These are phyloP conservation scores for Cicer pinnatifidum DNA, from an alignment of 306 rosid species.

Conservation along the genomic window DNA sequence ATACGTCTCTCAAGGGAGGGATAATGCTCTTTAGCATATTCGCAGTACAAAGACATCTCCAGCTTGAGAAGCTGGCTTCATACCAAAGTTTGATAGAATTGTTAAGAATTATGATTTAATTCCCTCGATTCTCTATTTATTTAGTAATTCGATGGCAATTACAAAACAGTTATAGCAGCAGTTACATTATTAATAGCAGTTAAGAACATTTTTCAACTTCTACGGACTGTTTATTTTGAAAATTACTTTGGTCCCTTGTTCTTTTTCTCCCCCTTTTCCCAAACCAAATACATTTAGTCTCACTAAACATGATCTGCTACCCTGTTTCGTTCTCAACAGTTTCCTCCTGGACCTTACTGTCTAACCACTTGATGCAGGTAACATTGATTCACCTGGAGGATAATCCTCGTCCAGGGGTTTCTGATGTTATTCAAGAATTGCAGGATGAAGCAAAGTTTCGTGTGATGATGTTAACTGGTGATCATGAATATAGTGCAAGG, in stretches of 20 bases:
- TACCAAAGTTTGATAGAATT: constrained; percentile 5
- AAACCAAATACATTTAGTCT: background rate
- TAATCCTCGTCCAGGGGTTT: constrained; percentile 86
- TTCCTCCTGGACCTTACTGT: constrained; percentile 36
- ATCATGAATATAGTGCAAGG: constrained; percentile 84
- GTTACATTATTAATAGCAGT: too few species aligned
- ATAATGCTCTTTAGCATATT: constrained; percentile 36
- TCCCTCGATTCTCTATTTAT: too few species aligned
- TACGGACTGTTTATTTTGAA: constrained; percentile 25
- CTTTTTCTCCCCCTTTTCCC: background rate
- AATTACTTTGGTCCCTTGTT: background rate
- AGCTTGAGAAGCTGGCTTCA: constrained; percentile 12
- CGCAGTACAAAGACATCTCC: constrained; percentile 23
- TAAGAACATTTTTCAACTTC: background rate
- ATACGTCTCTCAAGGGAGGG: constrained; percentile 11
- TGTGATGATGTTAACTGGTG: constrained; percentile 97
- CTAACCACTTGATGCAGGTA: constrained; percentile 60
- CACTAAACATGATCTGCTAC: constrained; percentile 34
- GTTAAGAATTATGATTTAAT: too few species aligned
- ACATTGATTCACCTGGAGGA: constrained; percentile 96
- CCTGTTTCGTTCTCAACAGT: constrained; percentile 15
- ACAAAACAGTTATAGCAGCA: too few species aligned
- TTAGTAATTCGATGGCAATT: too few species aligned
- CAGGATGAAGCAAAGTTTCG: constrained; percentile 71
- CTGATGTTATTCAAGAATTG: constrained; percentile 74